Evolutionary conservation across 805 yeast species (phyloP).

Genomic region (Myxozyma monticola): DNA sequence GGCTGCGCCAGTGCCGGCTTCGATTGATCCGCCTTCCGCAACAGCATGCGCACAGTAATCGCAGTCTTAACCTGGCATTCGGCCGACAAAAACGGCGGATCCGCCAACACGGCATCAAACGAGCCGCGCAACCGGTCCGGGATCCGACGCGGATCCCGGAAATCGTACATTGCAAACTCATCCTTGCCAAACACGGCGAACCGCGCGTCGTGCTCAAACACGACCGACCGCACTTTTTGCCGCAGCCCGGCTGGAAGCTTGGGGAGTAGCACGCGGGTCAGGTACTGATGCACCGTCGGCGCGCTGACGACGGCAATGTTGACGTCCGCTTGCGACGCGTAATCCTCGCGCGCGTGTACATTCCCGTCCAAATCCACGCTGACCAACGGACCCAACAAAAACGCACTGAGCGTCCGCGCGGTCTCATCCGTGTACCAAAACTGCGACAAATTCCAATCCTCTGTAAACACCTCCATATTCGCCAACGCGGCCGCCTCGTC

Average conservation of each 20-base stretch:
- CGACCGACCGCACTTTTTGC: slow-evolving; percentile 28
- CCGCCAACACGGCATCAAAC: slow-evolving; percentile 72
- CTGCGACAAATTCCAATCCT: slow-evolving; percentile 93
- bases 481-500: slow-evolving; percentile 61
- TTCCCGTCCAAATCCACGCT: slow-evolving; percentile 4
- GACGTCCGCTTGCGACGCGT: slow-evolving; percentile 7
- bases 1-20: neutral
- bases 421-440: slow-evolving; percentile 82
- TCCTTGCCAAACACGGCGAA: slow-evolving; percentile 67
- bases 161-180: slow-evolving; percentile 74
- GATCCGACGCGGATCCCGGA: slow-evolving; percentile 62
- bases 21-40: slow-evolving; percentile 41
- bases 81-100: slow-evolving; percentile 83
- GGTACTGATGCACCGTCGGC: slow-evolving; percentile 69
- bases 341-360: slow-evolving; percentile 1
- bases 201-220: slow-evolving; percentile 77
- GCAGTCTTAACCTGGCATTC: slow-evolving; percentile 77
- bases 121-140: slow-evolving; percentile 58
- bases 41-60: slow-evolving; percentile 59
- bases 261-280: slow-evolving; percentile 18
- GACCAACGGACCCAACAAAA: slow-evolving; percentile 17
- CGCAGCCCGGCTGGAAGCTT: slow-evolving; percentile 8
- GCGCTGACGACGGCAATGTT: slow-evolving; percentile 77
- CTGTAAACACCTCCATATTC: slow-evolving; percentile 70
- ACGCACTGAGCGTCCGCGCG: slow-evolving; percentile 50